Percentiles rank a stretch among this genome's conserved stretches.
phyloP scores from a whole-genome alignment of 495 filamentous ascomycete species.

The Hypoxylon fragiforme region DNA sequence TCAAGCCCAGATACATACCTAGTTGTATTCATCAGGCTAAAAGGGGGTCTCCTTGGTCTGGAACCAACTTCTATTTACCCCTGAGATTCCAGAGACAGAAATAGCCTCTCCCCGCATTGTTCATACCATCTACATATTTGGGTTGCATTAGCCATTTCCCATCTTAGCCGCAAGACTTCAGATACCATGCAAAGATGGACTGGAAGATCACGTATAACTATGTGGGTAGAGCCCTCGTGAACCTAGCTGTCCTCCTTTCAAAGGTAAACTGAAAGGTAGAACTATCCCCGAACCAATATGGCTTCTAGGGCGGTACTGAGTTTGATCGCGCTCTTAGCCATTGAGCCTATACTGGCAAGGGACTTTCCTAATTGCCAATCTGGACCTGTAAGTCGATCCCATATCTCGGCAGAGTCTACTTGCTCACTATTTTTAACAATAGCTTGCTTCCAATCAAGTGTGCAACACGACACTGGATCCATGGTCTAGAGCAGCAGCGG shows the following conservation, averaged over 20 bases:
- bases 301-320: neutral
- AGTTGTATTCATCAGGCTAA: slow-evolving; percentile 28
- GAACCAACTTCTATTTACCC: slow-evolving; percentile 1
- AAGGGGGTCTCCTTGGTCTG: neutral
- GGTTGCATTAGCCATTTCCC: slow-evolving; percentile 17
- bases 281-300: slow-evolving; percentile 3
- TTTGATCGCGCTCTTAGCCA: slow-evolving; percentile 11
- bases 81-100: neutral
- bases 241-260: neutral
- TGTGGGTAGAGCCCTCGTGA: neutral
- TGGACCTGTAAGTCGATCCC: slow-evolving; percentile 16
- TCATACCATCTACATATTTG: slow-evolving; percentile 16
- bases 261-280: neutral
- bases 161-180: slow-evolving; percentile 28
- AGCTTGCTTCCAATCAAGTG: slow-evolving; percentile 47
- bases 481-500: slow-evolving; percentile 43
- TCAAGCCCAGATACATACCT: neutral
- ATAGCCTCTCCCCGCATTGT: slow-evolving; percentile 23
- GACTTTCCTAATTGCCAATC: slow-evolving; percentile 32
- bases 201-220: slow-evolving; percentile 11
- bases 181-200: slow-evolving; percentile 1
- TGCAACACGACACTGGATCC: slow-evolving; percentile 46
- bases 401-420: neutral
- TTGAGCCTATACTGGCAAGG: slow-evolving; percentile 8
- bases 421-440: neutral